Evolutionary conservation across 768 basidiomycete genomes (phyloP), one percentile per base, ranked within the genome.

Genomic region (Amanita polypyramis): DNA sequence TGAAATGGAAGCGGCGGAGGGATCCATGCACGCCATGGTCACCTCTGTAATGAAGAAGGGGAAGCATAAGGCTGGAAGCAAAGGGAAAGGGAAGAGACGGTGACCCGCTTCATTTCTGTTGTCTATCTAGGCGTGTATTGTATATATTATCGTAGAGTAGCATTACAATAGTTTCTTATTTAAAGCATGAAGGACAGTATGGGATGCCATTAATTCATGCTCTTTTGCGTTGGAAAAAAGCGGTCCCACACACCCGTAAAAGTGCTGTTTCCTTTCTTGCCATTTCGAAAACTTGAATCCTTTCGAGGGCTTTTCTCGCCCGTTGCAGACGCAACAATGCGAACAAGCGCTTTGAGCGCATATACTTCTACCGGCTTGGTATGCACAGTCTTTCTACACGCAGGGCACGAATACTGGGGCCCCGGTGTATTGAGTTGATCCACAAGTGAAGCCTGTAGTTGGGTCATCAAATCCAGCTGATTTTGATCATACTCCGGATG

Each of bases 351-450:
- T 60, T 85, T 87, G 42, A 86, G 60, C 5, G 70, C 67, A 58
- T 76, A 87, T 38, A 74, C 73, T 55, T 85, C 80, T 0, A 73
- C 67, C 0, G 85, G 85, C 17, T 67, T 70, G 10, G 56, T 66
- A 25, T 62, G 58, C 9, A 81, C 73, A 10, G 59, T 54, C 39
- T 70, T 65, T 44, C 85, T 70, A 55, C 85, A 88, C 4, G 74
- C 76, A 2, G 85, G 85, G 47, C 85, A 88, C 1, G 77, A 77
- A 54, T 81, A 85, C 25, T 70, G 58, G 0, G 80, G 82, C 30
- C 68, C 55, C 52, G 53, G 60, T 51, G 54, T 54, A 33, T 37
- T 19, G 63, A 39, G 14, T 64, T 53, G 38, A 66, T 58, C 41
- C 61, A 51, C 7, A 51, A 35, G 32, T 6, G 17, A 3, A 34